These are phyloP conservation scores for Macrophomina phaseolina DNA, from an alignment of 2,329 filamentous ascomycete genomes.

Conservation along the genomic window DNA sequence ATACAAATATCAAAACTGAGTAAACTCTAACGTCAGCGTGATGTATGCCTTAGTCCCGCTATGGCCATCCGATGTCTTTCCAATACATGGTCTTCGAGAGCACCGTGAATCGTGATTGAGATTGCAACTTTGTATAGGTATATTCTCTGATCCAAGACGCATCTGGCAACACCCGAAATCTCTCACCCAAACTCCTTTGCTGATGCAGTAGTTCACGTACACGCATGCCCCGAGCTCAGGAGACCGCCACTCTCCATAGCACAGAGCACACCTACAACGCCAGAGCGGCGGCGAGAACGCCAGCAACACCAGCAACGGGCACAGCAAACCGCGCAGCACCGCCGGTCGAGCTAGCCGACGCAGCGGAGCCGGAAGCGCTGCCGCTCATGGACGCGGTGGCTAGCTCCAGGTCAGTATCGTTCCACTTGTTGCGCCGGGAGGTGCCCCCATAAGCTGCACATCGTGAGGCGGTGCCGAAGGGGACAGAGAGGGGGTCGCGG, in stretches of 20 bases:
- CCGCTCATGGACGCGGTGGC: background rate
- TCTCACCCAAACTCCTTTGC: background rate
- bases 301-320: constrained; percentile 12
- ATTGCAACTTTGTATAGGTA: too few species aligned
- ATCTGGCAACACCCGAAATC: background rate
- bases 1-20: too few species aligned
- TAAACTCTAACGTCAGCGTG: too few species aligned
- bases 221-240: too few species aligned
- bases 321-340: constrained; percentile 15
- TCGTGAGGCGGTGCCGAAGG: background rate
- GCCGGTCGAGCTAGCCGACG: constrained; percentile 1
- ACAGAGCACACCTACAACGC: background rate
- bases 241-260: too few species aligned
- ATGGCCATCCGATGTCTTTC: too few species aligned
- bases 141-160: background rate
- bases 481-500: background rate
- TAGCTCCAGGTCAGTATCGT: background rate
- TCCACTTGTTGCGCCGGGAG: background rate
- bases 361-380: constrained; percentile 1
- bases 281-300: constrained; percentile 8
- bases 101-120: too few species aligned
- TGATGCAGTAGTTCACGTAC: background rate
- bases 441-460: background rate
- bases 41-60: too few species aligned
- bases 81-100: too few species aligned